These are phyloP conservation scores for Saturnispora gosingensis DNA, from an alignment of 805 yeast species.

Conservation along the genomic window DNA sequence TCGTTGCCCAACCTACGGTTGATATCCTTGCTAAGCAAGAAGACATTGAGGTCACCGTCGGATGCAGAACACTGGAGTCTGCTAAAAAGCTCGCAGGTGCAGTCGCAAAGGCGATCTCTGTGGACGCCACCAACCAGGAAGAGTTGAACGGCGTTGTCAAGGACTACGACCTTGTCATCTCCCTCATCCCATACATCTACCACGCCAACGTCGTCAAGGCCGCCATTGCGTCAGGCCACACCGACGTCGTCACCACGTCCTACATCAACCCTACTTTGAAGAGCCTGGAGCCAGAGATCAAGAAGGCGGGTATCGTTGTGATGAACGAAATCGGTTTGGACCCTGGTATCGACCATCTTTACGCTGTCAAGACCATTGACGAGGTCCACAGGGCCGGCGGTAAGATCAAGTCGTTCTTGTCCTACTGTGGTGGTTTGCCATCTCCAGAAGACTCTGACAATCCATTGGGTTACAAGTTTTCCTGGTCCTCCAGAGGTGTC, in stretches of 20 bases:
- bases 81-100: slow-evolving; percentile 82
- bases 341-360: slow-evolving; percentile 97
- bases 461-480: slow-evolving; percentile 97
- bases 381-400: slow-evolving; percentile 91
- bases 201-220: slow-evolving; percentile 90
- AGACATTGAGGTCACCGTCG: slow-evolving; percentile 86
- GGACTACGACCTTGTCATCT: slow-evolving; percentile 77
- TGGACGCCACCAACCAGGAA: slow-evolving; percentile 75
- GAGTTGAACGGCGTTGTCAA: slow-evolving; percentile 74
- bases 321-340: slow-evolving; percentile 99
- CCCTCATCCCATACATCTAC: slow-evolving; percentile 91
- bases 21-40: slow-evolving; percentile 77
- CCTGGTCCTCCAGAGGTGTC: slow-evolving; percentile 99
- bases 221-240: slow-evolving; percentile 81
- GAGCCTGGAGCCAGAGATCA: slow-evolving; percentile 77
- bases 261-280: slow-evolving; percentile 88
- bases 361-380: slow-evolving; percentile 95
- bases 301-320: slow-evolving; percentile 91
- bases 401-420: slow-evolving; percentile 85
- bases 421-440: slow-evolving; percentile 98
- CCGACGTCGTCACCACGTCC: slow-evolving; percentile 89
- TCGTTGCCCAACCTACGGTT: slow-evolving; percentile 97
- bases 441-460: slow-evolving; percentile 97
- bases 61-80: slow-evolving; percentile 83
- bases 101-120: slow-evolving; percentile 71